Base-by-base conservation (phyloP, 1,284 basidiomycete genomes). In the Ceratobasidium sp. region DNA sequence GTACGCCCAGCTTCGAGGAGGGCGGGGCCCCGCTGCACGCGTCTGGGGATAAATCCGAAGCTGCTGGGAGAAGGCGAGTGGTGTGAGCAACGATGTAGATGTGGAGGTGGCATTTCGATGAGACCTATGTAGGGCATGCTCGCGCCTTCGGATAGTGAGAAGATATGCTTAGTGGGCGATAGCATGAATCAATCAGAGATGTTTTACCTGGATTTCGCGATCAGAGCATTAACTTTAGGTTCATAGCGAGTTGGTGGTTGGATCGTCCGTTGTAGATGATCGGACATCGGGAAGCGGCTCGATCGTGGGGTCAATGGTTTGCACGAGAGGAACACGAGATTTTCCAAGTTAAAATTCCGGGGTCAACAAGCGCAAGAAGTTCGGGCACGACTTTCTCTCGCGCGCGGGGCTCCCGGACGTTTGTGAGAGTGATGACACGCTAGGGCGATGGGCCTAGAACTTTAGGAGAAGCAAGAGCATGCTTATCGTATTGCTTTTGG, bases 1-100 rank as follows among this genome's bases (percentile, higher is more conserved):
- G 34, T 65, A 65, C 18, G 62, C 62, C 62, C 62, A 65, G 32
- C 62, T 65, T 50, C 46, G 62, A 16, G 62, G 62, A 12, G 62
- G 62, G 30, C 26, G 62, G 48, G 62, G 62, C 32, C 62, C 62
- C 62, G 62, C 62, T 9, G 46, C 62, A 26, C 62, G 62, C n/a
- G 32, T 32, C 26, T 30, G 21, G 62, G 62, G 48, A 32, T 65
- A 65, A 28, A 53, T 48, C 5, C 62, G 46, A 16, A 65, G 48
- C 32, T 65, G 62, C 1, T 65, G 62, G 21, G 45, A 32, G 23
- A 65, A 43, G 62, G 62, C 32, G 23, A 65, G 62, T 18, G 62
- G 46, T 10, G 46, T 39, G 5, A 65, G 46, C n/a, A 53, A 65
- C 2, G 62, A 41, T 34, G 62, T 41, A 18, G 26, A 18, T 62